Percentiles rank a stretch among this genome's conserved stretches.
Evolutionary conservation across 306 rosid species (phyloP).

Genomic region (Biancaea sappan): DNA sequence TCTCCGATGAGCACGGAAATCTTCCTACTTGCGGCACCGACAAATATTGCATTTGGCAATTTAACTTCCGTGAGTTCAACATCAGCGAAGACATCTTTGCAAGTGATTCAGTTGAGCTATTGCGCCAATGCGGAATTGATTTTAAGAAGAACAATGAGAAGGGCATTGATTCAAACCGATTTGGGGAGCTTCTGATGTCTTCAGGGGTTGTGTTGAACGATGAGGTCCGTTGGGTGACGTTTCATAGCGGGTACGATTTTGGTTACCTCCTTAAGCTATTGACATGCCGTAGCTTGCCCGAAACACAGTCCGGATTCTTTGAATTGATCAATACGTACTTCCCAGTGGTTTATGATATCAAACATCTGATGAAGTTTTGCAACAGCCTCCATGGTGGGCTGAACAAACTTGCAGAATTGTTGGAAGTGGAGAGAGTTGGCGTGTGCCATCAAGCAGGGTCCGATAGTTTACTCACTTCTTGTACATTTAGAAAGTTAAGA

Average conservation of each 20-base stretch:
- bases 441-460: conserved; percentile 60
- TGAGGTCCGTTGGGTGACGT: conserved; percentile 42
- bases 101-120: conserved; percentile 43
- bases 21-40: conserved; percentile 75
- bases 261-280: conserved; percentile 53
- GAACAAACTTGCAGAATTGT: conserved; percentile 53
- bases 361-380: conserved; percentile 56
- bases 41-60: conserved; percentile 48
- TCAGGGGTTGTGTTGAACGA: conserved; percentile 48
- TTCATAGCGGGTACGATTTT: conserved; percentile 51
- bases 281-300: conserved; percentile 48
- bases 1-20: conserved; percentile 75
- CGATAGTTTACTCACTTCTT: conserved; percentile 51
- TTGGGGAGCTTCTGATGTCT: conserved; percentile 57
- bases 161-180: conserved; percentile 53
- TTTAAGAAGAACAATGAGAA: conserved; percentile 49
- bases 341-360: conserved; percentile 49
- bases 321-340: conserved; percentile 46
- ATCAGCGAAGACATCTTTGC: conserved; percentile 49
- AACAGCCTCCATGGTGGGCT: conserved; percentile 51
- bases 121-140: conserved; percentile 56
- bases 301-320: conserved; percentile 41
- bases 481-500: conserved; percentile 58
- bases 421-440: conserved; percentile 54
- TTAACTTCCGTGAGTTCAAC: conserved; percentile 51